A percentile compares a stretch with the other conserved stretches of the same genome.
phyloP scores from a whole-genome alignment of 75 land plant species.

The Pinus tabuliformis region DNA sequence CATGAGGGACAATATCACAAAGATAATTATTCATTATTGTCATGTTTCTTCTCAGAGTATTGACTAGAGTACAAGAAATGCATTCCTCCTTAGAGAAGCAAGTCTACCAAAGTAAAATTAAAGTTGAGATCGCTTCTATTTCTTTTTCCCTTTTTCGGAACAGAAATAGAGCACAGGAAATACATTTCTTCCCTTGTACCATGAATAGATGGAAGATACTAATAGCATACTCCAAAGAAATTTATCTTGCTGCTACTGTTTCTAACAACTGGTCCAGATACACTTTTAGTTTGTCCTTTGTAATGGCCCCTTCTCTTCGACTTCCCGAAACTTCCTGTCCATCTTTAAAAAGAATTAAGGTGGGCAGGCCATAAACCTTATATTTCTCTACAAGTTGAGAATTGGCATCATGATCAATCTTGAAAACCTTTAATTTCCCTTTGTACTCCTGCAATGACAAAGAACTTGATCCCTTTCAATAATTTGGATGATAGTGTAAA shows the following conservation, averaged over 20 bases:
- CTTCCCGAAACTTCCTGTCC: slow-evolving; percentile 86
- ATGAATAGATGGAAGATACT: background rate
- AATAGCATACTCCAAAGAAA: background rate
- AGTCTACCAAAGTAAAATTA: background rate
- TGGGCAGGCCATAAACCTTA: slow-evolving; percentile 88
- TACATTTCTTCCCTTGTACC: background rate
- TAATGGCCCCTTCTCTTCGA: slow-evolving; percentile 84
- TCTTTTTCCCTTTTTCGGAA: background rate
- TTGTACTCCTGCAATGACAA: slow-evolving; percentile 49
- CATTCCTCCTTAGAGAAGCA: slow-evolving; percentile 1
- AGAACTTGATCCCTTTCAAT: background rate
- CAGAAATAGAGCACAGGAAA: background rate
- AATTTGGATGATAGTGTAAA: background rate
- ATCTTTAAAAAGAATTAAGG: slow-evolving; percentile 68
- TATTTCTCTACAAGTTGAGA: slow-evolving; percentile 71
- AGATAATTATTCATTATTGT: slow-evolving; percentile 6
- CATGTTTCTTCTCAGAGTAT: background rate
- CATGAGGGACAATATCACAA: background rate
- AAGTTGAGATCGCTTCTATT: background rate
- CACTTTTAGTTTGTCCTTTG: slow-evolving; percentile 60
- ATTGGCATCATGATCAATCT: slow-evolving; percentile 84
- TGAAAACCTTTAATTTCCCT: slow-evolving; percentile 67
- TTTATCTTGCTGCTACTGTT: slow-evolving; percentile 5
- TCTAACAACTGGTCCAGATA: slow-evolving; percentile 33
- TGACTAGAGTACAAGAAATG: slow-evolving; percentile 6